phyloP scores from a whole-genome alignment of 1,139 yeast species.

The Eremothecium gossypii region DNA sequence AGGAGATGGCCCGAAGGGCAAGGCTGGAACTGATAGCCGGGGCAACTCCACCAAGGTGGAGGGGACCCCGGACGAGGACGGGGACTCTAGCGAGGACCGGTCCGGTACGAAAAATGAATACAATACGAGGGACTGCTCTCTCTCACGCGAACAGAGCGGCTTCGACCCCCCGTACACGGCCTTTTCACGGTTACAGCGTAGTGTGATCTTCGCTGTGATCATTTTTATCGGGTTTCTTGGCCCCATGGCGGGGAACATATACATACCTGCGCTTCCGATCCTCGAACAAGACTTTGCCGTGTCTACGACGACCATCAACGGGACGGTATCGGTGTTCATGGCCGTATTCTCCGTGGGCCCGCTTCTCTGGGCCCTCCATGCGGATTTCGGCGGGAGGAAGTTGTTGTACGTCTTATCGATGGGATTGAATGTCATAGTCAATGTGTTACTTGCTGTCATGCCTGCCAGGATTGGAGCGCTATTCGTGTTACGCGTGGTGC shows the following conservation, averaged over 20 bases:
- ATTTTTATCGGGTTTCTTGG: slow-evolving; percentile 42
- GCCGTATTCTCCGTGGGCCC: slow-evolving; percentile 47
- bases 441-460: slow-evolving; percentile 39
- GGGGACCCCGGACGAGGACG: too few species aligned
- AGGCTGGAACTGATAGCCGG: too few species aligned
- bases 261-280: slow-evolving; percentile 46
- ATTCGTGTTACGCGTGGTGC: slow-evolving; percentile 36
- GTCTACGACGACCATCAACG: slow-evolving; percentile 41
- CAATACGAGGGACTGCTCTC: too few species aligned
- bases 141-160: not conserved
- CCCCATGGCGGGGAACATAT: slow-evolving; percentile 52
- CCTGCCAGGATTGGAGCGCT: slow-evolving; percentile 41
- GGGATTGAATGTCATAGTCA: slow-evolving; percentile 37
- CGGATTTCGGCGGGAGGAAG: slow-evolving; percentile 53
- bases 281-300: slow-evolving; percentile 36
- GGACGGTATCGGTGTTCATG: slow-evolving; percentile 55
- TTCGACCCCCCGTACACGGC: slow-evolving; percentile 17
- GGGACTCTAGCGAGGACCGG: too few species aligned
- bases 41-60: too few species aligned
- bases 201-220: slow-evolving; percentile 20
- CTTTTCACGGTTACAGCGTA: slow-evolving; percentile 17
- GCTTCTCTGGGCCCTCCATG: slow-evolving; percentile 46
- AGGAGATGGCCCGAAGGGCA: too few species aligned
- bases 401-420: slow-evolving; percentile 40
- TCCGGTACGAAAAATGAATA: too few species aligned